phyloP scores from a whole-genome alignment of 352 stramenopile genomes.

The Pythium monospermum region DNA sequence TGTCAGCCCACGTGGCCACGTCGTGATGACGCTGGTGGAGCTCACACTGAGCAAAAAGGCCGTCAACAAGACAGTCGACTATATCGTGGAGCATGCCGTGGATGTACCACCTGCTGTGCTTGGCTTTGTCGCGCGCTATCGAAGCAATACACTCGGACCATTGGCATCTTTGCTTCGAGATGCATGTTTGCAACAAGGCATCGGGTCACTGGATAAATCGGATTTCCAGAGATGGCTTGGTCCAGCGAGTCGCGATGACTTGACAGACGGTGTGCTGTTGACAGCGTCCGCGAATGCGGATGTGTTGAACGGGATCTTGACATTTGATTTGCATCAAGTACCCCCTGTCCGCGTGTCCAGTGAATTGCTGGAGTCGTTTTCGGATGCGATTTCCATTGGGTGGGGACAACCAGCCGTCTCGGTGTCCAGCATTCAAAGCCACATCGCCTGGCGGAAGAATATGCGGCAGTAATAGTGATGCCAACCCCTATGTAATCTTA shows the following conservation, averaged over 20 bases:
- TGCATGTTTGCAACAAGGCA: not conserved
- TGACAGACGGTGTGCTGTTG: slow-evolving; percentile 4
- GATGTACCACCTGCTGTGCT: not conserved
- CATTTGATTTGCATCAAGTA: not conserved
- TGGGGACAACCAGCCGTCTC: no score
- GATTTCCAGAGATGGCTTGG: not conserved
- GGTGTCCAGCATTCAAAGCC: not conserved
- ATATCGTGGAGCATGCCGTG: not conserved
- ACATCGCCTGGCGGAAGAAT: not conserved
- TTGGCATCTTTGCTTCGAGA: not conserved
- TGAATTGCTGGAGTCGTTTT: no score
- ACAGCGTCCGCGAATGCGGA: not conserved
- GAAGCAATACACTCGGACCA: not conserved
- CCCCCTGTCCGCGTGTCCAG: no score
- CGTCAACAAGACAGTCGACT: not conserved
- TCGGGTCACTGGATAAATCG: not conserved
- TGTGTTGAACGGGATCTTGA: slow-evolving; percentile 1
- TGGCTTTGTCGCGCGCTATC: not conserved
- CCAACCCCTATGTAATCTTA: no score
- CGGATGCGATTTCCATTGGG: no score
- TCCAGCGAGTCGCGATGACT: not conserved
- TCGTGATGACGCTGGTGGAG: not conserved
- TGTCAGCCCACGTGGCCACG: not conserved
- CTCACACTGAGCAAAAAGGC: not conserved
- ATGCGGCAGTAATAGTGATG: not conserved